Evolutionary conservation across 768 basidiomycete genomes (phyloP).

Genomic region (Daedaleopsis nitida): DNA sequence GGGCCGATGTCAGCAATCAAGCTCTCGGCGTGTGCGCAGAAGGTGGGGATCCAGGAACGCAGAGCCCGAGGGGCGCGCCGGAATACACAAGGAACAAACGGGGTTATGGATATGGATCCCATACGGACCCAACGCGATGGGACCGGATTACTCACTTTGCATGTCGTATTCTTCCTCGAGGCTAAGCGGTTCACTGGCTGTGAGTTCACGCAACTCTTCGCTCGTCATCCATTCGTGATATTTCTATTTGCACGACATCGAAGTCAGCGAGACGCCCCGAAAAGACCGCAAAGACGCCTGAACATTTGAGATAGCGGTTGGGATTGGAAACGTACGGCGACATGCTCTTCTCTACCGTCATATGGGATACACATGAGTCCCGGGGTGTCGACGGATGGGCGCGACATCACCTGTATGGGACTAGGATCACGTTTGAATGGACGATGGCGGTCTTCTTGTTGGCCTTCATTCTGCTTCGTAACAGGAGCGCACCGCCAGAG

Average conservation of each 20-base stretch:
- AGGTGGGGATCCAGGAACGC: background rate
- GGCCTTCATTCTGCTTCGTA: slow-evolving; percentile 50
- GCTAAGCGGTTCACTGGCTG: slow-evolving; percentile 82
- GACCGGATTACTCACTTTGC: slow-evolving; percentile 71
- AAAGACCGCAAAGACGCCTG: too few species aligned
- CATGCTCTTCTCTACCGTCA: slow-evolving; percentile 44
- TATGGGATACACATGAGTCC: background rate
- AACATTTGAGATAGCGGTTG: too few species aligned
- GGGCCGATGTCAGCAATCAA: background rate
- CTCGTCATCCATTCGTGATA: slow-evolving; percentile 91
- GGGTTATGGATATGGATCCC: background rate
- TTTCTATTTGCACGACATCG: slow-evolving; percentile 43
- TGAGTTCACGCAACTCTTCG: slow-evolving; percentile 69
- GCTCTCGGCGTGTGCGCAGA: background rate
- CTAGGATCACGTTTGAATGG: slow-evolving; percentile 69
- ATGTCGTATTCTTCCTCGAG: slow-evolving; percentile 85
- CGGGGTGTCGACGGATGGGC: background rate
- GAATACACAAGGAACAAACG: background rate
- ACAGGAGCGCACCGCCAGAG: too few species aligned
- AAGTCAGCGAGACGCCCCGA: background rate
- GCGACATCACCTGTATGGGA: slow-evolving; percentile 67
- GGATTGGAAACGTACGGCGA: too few species aligned
- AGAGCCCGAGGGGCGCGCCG: background rate
- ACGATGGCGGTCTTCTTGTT: slow-evolving; percentile 69
- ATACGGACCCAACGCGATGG: too few species aligned